Percentiles rank a stretch among this genome's conserved stretches.
Evolutionary conservation across 1,139 yeast genomes (phyloP).

Genomic region (Pichia inconspicua): DNA sequence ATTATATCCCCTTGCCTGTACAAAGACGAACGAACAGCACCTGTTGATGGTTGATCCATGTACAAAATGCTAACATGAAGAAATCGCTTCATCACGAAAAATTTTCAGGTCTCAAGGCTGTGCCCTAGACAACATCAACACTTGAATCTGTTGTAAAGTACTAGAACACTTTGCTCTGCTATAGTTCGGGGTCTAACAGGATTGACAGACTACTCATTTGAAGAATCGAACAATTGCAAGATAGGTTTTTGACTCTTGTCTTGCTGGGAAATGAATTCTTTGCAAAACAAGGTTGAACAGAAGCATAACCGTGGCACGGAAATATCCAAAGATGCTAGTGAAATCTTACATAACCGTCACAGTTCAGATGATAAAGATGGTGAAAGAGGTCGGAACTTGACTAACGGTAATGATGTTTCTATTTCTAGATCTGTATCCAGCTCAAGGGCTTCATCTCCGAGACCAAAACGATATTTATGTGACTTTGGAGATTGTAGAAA

Average conservation of each 20-base stretch:
- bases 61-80: neutral
- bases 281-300: neutral
- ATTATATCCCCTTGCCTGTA: slow-evolving; percentile 19
- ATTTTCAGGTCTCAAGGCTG: neutral
- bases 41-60: no score
- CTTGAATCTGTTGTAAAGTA: no score
- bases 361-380: no score
- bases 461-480: slow-evolving; percentile 51
- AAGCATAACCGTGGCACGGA: neutral
- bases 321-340: neutral
- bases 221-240: no score
- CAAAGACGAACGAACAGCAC: neutral
- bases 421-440: neutral
- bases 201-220: no score
- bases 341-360: no score
- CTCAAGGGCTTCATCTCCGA: slow-evolving; percentile 7
- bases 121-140: neutral
- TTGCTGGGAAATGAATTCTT: no score
- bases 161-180: no score
- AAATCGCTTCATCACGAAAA: neutral
- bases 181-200: no score
- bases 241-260: no score
- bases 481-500: slow-evolving; percentile 61
- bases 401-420: neutral
- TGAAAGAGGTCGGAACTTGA: neutral